Evolutionary conservation across 1,284 basidiomycete genomes (phyloP).

Genomic region (Ustilago bromivora): DNA sequence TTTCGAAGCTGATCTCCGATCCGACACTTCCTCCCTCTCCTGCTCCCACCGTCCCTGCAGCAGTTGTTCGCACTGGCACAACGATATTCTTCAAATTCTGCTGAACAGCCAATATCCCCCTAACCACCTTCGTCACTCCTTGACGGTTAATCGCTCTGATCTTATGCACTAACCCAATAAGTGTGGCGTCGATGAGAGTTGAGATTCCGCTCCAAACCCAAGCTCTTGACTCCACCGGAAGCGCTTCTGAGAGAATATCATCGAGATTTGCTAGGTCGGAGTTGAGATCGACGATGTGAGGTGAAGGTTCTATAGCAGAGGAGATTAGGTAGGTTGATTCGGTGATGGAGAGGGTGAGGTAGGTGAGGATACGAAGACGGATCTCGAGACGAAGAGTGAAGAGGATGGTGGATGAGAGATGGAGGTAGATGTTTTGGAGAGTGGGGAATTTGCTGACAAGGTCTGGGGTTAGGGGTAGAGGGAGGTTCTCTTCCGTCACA

Average conservation of each 20-base stretch:
- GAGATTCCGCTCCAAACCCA: constrained; percentile 90
- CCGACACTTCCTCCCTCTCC: neutral
- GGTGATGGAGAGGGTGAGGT: constrained; percentile 81
- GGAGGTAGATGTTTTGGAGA: constrained; percentile 87
- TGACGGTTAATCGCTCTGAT: constrained; percentile 80
- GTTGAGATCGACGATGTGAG: constrained; percentile 89
- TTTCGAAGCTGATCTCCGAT: constrained; percentile 78
- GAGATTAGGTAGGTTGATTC: constrained; percentile 77
- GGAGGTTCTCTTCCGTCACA: constrained; percentile 26
- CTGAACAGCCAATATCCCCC: constrained; percentile 91
- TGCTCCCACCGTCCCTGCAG: neutral
- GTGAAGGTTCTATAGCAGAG: constrained; percentile 84
- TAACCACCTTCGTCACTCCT: constrained; percentile 87
- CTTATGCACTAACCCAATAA: constrained; percentile 81
- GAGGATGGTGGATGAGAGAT: constrained; percentile 85
- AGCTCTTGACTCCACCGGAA: constrained; percentile 70
- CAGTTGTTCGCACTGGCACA: constrained; percentile 57
- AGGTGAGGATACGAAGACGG: constrained; percentile 84
- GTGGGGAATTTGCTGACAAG: constrained; percentile 74
- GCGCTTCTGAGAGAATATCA: constrained; percentile 71
- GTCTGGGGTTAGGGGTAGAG: constrained; percentile 52
- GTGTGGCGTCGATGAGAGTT: constrained; percentile 84
- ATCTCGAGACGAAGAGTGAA: constrained; percentile 90
- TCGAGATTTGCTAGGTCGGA: constrained; percentile 82
- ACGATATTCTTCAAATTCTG: constrained; percentile 81